Conservation (phyloP, 2,329 filamentous ascomycete species). For the Arachnopeziza araneosa region DNA sequence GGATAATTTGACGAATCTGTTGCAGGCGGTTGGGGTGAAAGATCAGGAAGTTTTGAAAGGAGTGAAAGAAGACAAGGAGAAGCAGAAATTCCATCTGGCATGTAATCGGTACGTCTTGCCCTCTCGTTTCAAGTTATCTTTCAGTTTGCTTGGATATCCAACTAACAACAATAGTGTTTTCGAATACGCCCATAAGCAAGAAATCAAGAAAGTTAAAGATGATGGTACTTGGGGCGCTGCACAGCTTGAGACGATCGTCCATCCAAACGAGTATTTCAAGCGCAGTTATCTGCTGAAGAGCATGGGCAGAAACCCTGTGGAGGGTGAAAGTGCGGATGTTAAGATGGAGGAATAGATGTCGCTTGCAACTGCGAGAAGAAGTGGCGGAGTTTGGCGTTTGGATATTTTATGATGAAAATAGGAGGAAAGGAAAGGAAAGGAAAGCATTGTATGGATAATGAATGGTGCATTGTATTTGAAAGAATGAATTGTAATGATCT, state of each 20-base stretch:
- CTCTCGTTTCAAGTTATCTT: not conserved
- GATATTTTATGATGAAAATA: not conserved
- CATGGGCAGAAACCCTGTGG: constrained; percentile 38
- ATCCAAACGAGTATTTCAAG: constrained; percentile 98
- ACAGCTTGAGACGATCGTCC: constrained; percentile 89
- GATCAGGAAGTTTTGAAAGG: constrained; percentile 73
- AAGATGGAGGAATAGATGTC: constrained; percentile 45
- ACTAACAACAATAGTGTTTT: constrained; percentile 58
- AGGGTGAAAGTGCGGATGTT: constrained; percentile 42
- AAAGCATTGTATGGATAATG: not conserved
- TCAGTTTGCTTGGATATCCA: not conserved
- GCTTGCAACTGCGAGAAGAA: not conserved
- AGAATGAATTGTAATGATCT: not conserved
- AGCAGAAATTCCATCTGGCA: constrained; percentile 86
- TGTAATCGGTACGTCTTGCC: constrained; percentile 66
- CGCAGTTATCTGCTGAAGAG: constrained; percentile 86
- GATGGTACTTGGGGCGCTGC: constrained; percentile 64
- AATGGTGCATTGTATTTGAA: not conserved
- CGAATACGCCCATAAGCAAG: constrained; percentile 74
- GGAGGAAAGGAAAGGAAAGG: too few species aligned
- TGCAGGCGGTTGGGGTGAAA: constrained; percentile 72
- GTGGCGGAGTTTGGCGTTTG: not conserved
- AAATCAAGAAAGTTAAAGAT: constrained; percentile 72
- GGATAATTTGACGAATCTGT: constrained; percentile 74
- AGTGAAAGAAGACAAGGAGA: constrained; percentile 83